Conservation (phyloP, 1,284 basidiomycete species). For the Ceratorhiza oryzae-sativae region DNA sequence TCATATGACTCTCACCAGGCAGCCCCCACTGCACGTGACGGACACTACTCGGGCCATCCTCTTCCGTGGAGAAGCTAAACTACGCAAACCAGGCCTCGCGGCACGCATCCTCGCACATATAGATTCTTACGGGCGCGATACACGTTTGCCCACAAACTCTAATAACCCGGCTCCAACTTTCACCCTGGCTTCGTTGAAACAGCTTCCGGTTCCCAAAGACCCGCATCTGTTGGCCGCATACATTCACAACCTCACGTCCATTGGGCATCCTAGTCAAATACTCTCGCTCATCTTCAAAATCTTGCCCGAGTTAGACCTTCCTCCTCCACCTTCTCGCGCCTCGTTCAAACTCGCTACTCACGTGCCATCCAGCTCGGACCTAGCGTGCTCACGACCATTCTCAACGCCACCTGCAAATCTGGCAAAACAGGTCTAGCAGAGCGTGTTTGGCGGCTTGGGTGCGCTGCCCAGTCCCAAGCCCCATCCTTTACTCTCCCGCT, state of each 20-base stretch:
- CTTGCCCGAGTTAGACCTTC: conserved; percentile 61
- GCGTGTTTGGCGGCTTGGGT: conserved; percentile 67
- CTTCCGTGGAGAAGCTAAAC: conserved; percentile 50
- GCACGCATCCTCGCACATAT: conserved; percentile 11
- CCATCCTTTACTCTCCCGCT: conserved; percentile 57
- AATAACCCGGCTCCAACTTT: neutral
- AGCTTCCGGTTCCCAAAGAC: neutral
- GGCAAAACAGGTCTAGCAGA: conserved; percentile 65
- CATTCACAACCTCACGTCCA: conserved; percentile 61
- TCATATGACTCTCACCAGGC: conserved; percentile 60
- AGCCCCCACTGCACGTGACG: conserved; percentile 56
- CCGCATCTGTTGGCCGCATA: conserved; percentile 46
- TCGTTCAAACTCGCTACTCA: conserved; percentile 46
- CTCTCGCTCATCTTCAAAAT: conserved; percentile 58
- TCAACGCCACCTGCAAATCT: conserved; percentile 67
- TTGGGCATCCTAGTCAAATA: conserved; percentile 57
- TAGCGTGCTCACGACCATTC: conserved; percentile 61
- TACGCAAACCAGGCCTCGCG: conserved; percentile 15
- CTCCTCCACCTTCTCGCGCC: conserved; percentile 54
- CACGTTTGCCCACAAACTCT: neutral
- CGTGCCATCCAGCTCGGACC: conserved; percentile 58
- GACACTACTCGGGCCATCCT: conserved; percentile 65
- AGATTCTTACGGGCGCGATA: conserved; percentile 8
- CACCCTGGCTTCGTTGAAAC: neutral
- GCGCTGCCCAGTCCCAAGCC: conserved; percentile 51